phyloP scores from a whole-genome alignment of 2,329 filamentous ascomycete species.

The Fusarium metavorans region DNA sequence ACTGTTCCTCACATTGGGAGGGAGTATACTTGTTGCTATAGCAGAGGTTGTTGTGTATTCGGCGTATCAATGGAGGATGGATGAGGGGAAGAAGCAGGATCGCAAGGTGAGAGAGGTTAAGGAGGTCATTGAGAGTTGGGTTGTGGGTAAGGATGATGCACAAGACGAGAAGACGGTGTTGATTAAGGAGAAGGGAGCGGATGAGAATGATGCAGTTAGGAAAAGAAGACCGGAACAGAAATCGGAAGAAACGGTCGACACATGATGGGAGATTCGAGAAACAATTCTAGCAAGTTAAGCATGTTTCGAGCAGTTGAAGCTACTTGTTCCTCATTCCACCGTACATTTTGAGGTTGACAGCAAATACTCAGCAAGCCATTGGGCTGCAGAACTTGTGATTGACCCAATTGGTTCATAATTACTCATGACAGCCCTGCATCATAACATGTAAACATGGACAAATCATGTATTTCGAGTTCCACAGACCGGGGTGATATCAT shows the following conservation, averaged over 20 bases:
- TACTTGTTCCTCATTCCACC: neutral
- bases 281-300: neutral
- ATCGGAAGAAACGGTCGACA: neutral
- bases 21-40: slow-evolving; percentile 76
- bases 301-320: neutral
- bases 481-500: slow-evolving; percentile 29
- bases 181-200: slow-evolving; percentile 39
- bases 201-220: slow-evolving; percentile 37
- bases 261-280: neutral
- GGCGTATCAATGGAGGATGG: slow-evolving; percentile 78
- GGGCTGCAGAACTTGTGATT: neutral
- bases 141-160: slow-evolving; percentile 60
- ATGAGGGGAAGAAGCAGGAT: slow-evolving; percentile 74
- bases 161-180: slow-evolving; percentile 42
- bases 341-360: neutral
- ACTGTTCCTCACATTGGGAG: slow-evolving; percentile 77
- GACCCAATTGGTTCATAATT: neutral
- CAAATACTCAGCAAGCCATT: neutral
- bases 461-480: neutral
- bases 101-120: slow-evolving; percentile 72
- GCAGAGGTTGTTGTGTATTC: slow-evolving; percentile 84
- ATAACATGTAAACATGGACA: neutral
- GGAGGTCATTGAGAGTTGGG: slow-evolving; percentile 79
- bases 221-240: slow-evolving; percentile 40
- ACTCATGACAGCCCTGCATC: neutral